A percentile compares a stretch with the other conserved stretches of the same genome.
phyloP scores from a whole-genome alignment of 371 early-diverging fungal genomes.

The Mortierella sp. region DNA sequence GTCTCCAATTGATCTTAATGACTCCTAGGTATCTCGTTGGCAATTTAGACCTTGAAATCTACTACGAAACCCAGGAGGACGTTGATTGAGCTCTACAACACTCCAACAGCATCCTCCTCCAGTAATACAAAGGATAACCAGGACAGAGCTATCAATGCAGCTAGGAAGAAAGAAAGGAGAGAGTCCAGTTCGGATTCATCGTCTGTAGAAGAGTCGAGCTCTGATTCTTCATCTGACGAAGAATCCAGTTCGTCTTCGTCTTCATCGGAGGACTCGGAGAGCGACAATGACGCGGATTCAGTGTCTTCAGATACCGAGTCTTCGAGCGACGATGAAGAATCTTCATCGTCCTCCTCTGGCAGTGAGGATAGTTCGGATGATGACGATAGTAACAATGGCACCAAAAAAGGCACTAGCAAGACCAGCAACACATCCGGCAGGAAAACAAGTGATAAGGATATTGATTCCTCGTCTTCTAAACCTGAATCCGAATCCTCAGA shows the following conservation, averaged over 20 bases:
- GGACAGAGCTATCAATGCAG: slow-evolving; percentile 10
- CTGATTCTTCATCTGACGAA: not conserved
- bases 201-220: slow-evolving; percentile 18
- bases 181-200: slow-evolving; percentile 11
- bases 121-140: slow-evolving; percentile 4
- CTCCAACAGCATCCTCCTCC: slow-evolving; percentile 1
- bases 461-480: slow-evolving; percentile 32
- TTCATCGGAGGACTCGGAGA: slow-evolving; percentile 29
- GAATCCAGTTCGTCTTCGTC: slow-evolving; percentile 24
- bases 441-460: slow-evolving; percentile 29
- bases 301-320: slow-evolving; percentile 31
- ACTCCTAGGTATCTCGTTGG: no score
- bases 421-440: not conserved
- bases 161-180: slow-evolving; percentile 6
- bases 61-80: slow-evolving; percentile 40
- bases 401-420: not conserved
- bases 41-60: slow-evolving; percentile 42
- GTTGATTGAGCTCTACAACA: slow-evolving; percentile 39
- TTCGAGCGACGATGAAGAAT: slow-evolving; percentile 19
- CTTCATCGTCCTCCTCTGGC: slow-evolving; percentile 33
- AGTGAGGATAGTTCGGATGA: slow-evolving; percentile 17
- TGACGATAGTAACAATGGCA: slow-evolving; percentile 8
- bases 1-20: no score
- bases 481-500: slow-evolving; percentile 31
- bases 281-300: slow-evolving; percentile 40